Percentiles rank a stretch among this genome's conserved stretches.
These are phyloP conservation scores for Pseudofabraea citricarpa DNA, from an alignment of 2,329 filamentous ascomycete genomes.

Conservation along the genomic window DNA sequence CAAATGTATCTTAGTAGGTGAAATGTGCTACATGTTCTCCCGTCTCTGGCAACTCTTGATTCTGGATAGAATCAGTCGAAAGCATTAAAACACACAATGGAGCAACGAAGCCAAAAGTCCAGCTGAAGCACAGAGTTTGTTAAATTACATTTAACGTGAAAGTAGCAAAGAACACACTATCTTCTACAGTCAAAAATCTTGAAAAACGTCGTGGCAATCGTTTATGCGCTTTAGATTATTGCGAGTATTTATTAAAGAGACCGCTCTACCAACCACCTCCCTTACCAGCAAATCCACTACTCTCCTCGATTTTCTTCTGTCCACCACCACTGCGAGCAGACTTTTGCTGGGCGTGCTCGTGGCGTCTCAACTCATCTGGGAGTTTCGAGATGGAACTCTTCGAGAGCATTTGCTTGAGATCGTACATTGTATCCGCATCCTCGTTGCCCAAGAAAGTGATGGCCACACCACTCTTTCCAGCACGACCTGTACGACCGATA, in stretches of 20 bases:
- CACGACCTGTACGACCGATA: constrained; percentile 94
- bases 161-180: too few species aligned
- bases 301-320: constrained; percentile 42
- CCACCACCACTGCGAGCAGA: constrained; percentile 41
- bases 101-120: too few species aligned
- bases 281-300: constrained; percentile 30
- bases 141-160: too few species aligned
- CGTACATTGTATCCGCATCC: constrained; percentile 86
- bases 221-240: too few species aligned
- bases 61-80: too few species aligned
- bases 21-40: too few species aligned
- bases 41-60: too few species aligned
- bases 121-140: too few species aligned
- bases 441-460: constrained; percentile 94
- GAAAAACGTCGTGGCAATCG: too few species aligned
- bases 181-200: too few species aligned
- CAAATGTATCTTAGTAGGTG: not conserved
- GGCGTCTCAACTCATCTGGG: constrained; percentile 83
- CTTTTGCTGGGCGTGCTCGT: constrained; percentile 88
- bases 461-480: constrained; percentile 91
- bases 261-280: constrained; percentile 28
- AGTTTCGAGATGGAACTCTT: constrained; percentile 87
- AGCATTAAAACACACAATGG: too few species aligned
- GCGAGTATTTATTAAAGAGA: too few species aligned
- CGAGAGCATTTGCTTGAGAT: constrained; percentile 89